Base-by-base conservation (phyloP, 352 stramenopile genomes). In the Pythium dissotocum region DNA sequence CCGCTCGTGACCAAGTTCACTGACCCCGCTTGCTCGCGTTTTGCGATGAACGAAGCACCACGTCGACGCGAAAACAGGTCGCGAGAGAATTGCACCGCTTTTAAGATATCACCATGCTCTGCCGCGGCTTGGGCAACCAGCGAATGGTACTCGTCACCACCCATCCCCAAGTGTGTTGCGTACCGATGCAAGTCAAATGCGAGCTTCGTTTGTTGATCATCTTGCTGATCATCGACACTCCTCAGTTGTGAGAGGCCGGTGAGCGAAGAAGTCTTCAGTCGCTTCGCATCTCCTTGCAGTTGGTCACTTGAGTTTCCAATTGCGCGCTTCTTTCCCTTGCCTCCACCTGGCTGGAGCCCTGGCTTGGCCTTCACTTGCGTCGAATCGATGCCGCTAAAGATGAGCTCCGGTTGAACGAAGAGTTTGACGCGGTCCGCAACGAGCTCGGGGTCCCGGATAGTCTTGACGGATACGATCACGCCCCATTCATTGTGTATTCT, bases 381-480 rank as follows among this genome's bases (percentile, higher is more conserved):
- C 5, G 33, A 13, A 4, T 61, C 63, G 6, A 52, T 35, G 0
- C 54, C 64, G 38, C 59, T 52, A 60, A 89, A 91, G 38, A 91
- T 69, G 14, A 77, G 26, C 2, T 83, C 69, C 18, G 82, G 75
- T 44, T 73, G 68, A 44, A 91, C 83, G 14, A 80, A 60, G 5
- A 63, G 30, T 18, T 81, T 83, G 32, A 93, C 63, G 38, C 76
- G 82, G 3, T 55, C 53, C 32, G 88, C 75, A 8, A 83, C 75
- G 13, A 61, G 52, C 21, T 82, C 70, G 46, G 72, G 66, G 62
- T 91, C 72, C 16, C 79, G 78, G 4, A 93, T 24, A 21, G 72
- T 78, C 32, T 67, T 71, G 10, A 93, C 18, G 0, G 85, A 91
- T 7, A 93, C 69, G 13, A 90, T n/a, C 14, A 87, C 44, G n/a